These are phyloP conservation scores for Pyronema omphalodes DNA, from an alignment of 495 filamentous ascomycete species.

Conservation along the genomic window DNA sequence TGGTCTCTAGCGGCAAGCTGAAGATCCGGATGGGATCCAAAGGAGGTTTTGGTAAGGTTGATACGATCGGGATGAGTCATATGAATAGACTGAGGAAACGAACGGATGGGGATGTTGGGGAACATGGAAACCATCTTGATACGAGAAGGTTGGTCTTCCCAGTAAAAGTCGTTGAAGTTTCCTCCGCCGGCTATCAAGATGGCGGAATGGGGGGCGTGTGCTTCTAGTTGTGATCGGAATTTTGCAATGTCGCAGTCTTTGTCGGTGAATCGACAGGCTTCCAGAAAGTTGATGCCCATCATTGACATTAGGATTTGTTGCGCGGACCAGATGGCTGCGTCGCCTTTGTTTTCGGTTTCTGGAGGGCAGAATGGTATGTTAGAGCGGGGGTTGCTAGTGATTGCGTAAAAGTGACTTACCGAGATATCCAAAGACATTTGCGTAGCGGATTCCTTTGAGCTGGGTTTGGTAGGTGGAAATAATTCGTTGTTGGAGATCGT, in stretches of 20 bases:
- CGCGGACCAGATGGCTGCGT: slow-evolving; percentile 12
- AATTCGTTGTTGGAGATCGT: slow-evolving; percentile 8
- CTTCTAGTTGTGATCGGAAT: slow-evolving; percentile 4
- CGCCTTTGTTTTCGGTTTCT: slow-evolving; percentile 19
- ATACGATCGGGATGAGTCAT: slow-evolving; percentile 13
- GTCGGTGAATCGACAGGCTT: slow-evolving; percentile 12
- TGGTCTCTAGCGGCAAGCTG: slow-evolving; percentile 13
- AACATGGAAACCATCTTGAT: slow-evolving; percentile 10
- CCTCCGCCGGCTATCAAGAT: slow-evolving; percentile 17
- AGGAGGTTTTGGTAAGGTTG: slow-evolving; percentile 5
- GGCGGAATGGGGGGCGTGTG: slow-evolving; percentile 10
- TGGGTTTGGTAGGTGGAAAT: slow-evolving; percentile 7
- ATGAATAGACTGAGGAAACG: slow-evolving; percentile 13
- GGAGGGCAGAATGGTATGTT: not conserved
- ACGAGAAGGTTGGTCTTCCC: slow-evolving; percentile 16
- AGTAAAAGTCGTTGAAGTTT: slow-evolving; percentile 20
- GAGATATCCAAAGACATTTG: slow-evolving; percentile 14
- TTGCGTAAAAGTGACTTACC: not conserved
- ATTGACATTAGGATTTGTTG: slow-evolving; percentile 13
- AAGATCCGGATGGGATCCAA: slow-evolving; percentile 9
- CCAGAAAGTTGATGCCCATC: slow-evolving; percentile 13
- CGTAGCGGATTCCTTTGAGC: slow-evolving; percentile 14
- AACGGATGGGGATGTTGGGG: slow-evolving; percentile 9
- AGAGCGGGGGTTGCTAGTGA: not conserved
- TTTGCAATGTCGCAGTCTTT: slow-evolving; percentile 9